Base-by-base conservation (phyloP, 495 filamentous ascomycete species). In the Lasiosphaeria ovina region DNA sequence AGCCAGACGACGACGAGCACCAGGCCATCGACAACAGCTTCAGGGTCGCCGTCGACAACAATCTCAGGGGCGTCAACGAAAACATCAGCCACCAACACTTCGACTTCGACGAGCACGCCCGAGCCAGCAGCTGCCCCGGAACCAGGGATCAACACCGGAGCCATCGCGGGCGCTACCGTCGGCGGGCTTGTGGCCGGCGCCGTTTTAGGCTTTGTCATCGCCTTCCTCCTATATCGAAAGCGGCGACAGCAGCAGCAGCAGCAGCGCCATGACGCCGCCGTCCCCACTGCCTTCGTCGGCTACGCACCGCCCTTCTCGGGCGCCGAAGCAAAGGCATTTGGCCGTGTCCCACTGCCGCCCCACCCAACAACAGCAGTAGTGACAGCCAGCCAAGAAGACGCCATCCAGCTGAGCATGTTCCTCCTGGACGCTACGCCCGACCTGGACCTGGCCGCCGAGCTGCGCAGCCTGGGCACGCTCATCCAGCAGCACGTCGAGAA, bases 401-500 rank as follows among this genome's bases (percentile, higher is more conserved):
- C 70, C 16, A 61, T 35, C 31, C 57, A 63, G 44, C 60, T 73
- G 8, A 58, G 65, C 42, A 61, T 68, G 35, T 73, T 67, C 51
- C 69, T 74, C 16, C 63, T 73, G 34, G 69, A 69, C 32, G 38
- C 70, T n/a, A 65, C 57, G 5, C 57, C 74, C 1, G 68, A 74
- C 59, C 57, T 60, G 8, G 67, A 69, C 33, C 65, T 74, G 40
- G 54, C 63, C 24, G 54, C 49, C 31, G 74, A 76, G 57, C 65
- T 74, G 24, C 57, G 48, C 34, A 60, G 69, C 6, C 60, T 73
- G 31, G 58, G 61, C 16, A 56, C 67, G 6, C 62, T 74, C 31
- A 63, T 74, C 36, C 66, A 68, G 53, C 61, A 69, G 45, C 74
- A 76, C 50, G 71, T 69, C 52, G 68, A 76, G 47, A 69, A 61